Base-by-base conservation (phyloP, 305 asterid genomes). In the Withania somnifera region DNA sequence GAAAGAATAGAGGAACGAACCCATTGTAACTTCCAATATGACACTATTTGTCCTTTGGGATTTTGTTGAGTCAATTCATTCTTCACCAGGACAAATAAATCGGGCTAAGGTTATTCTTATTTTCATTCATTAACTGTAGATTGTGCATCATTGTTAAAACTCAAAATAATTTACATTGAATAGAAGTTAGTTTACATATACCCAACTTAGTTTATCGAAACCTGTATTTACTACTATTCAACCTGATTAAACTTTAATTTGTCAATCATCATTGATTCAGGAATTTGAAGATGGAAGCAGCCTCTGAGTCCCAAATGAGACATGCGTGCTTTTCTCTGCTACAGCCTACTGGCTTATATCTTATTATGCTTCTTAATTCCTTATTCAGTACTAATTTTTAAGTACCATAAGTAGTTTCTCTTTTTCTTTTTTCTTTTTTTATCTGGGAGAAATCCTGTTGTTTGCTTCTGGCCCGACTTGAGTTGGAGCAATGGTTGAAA, bases 251-350 rank as follows among this genome's bases (percentile, higher is more conserved):
- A 8, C 26, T 24, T 71, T 51, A 51, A 60, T 13, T 60, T 54
- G 50, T 77, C n/a, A 36, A 5, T 1, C 24, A 19, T 42, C 32
- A 17, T 40, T 26, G 50, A 15, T 77, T 50, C 78, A 82, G 85
- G 68, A 45, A 61, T 61, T 9, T 76, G 85, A 77, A 82, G 85
- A 61, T 60, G 85, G 75, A 79, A 83, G 77, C 50, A 28, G 19
- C 81, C 26, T 17, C 77, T 71, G 66, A 58, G 66, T 76, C 77
- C 54, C 8, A 79, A 57, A 63, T 19, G 71, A 61, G 60, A 45
- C 60, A 50, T n/a, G n/a, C n/a, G 10, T 82, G 20, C 8, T 13
- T 68, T 13, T 20, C 64, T 64, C 50, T 8, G n/a, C 61, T 53
- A 36, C 58, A 38, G 57, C 11, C 61, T 53, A 36, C 58, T 24